Evolutionary conservation across 805 yeast species (phyloP), one percentile per base, ranked within the genome.

Genomic region (Hanseniaspora occidentalis): DNA sequence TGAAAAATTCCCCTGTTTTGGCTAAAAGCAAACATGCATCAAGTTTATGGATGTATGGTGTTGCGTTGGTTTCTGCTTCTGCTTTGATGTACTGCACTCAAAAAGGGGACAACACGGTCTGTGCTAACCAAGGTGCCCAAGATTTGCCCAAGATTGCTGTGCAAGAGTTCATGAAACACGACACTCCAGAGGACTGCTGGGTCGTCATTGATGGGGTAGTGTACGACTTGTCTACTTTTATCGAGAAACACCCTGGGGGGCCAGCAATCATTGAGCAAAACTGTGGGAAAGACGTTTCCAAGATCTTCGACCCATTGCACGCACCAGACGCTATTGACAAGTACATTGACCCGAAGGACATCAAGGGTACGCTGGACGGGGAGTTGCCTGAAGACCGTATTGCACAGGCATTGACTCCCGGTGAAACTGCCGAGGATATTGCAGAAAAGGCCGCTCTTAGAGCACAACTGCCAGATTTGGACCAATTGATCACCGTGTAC

Each of bases 301-400:
- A 79, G 50, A 75, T 84, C 8, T 89, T 85, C 54, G 84, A 80
- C 44, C 95, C 95, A 16, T 70, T 89, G 45, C 98, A 89, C 59
- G 92, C 97, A 0, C 73, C 79, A n/a, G 95, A 86, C 50, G 81
- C 84, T 6, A 67, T 89, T 40, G 77, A 73, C 29, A 75, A 75
- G 50, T 74, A 67, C 54, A 62, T 82, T 26, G 71, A 77, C 14
- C 56, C 55, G 21, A 74, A 74, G 22, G 77, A 78, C 52, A 77
- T 76, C 50, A 58, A 84, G 29, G 94, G 92, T 6, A 65, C 65
- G 8, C 59, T 76, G 27, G 50, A 60, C 18, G 62, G 60, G n/a
- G 35, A 42, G 2, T 38, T 42, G 14, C 62, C 60, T 1, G 48
- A 45, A 1, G 50, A 51, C 19, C 37, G 46, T n/a, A 43, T 58